Evolutionary conservation across 768 basidiomycete species (phyloP), one percentile per base, ranked within the genome.

Genomic region (Trametes sanguinea): DNA sequence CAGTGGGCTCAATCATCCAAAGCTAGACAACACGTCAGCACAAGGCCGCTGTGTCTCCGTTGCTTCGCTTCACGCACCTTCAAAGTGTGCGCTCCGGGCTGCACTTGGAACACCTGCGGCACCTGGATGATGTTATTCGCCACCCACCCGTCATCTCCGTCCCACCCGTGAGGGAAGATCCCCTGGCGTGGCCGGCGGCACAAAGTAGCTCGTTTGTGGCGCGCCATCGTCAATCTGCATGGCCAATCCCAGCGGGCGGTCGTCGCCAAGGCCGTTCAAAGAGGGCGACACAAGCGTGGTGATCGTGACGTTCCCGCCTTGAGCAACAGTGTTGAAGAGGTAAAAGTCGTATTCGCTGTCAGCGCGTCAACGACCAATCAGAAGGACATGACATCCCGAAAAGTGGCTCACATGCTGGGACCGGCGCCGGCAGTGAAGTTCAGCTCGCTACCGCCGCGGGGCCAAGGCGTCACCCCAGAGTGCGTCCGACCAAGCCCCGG

Each of bases 351-450:
- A 90, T 71, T 85, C 82, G 54, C 84, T 85, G 35, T 30, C 46
- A 8, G 44, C 37, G 16, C 39, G 47, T 50, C 46, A 56, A 42
- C 16, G 37, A 35, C 33, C 61, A 40, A 35, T 16, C 10, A 29
- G 27, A 35, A 17, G 13, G 11, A 22, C 42, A 29, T 13, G 14
- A 56, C 32, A 6, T 47, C 16, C 47, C 10, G 30, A 17, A 11
- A 37, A 8, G 7, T 5, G 57, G 70, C 83, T 63, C 63, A 85
- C 84, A 89, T 67, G 27, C 79, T 78, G 11, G 89, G 87, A 0
- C 88, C 88, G 6, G 77, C 68, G n/a, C 88, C 88, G 33, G 80
- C 79, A 8, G 82, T 78, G 72, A 86, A 89, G 70, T 83, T 84
- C 5, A 75, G 70, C 54, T 82, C 85, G 53, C 78, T 75, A 62